Evolutionary conservation across 1,284 basidiomycete species (phyloP).

Genomic region (Ceraceosorus guamensis): DNA sequence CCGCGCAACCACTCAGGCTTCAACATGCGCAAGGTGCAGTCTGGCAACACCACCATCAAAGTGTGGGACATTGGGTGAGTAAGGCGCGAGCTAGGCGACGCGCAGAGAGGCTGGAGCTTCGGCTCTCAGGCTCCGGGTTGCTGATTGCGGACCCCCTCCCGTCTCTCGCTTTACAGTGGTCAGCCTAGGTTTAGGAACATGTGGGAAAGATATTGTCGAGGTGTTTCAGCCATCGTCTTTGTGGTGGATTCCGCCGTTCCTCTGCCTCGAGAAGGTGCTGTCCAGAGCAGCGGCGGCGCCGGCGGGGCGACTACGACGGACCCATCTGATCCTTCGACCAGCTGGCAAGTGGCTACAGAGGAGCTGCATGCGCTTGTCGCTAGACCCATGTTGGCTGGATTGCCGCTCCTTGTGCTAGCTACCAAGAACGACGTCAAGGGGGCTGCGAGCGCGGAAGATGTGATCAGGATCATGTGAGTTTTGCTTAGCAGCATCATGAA

Average conservation of each 20-base stretch:
- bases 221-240: slow-evolving; percentile 87
- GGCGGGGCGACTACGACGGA: no score
- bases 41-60: slow-evolving; percentile 82
- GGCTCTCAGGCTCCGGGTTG: slow-evolving; percentile 3
- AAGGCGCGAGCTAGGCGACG: no score
- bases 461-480: slow-evolving; percentile 71
- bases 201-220: slow-evolving; percentile 90
- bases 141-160: slow-evolving; percentile 3
- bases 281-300: slow-evolving; percentile 9
- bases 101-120: not conserved
- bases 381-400: slow-evolving; percentile 65
- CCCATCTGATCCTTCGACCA: not conserved
- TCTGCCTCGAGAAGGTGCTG: no score
- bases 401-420: slow-evolving; percentile 85
- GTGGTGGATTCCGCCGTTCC: slow-evolving; percentile 48
- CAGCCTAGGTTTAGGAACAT: slow-evolving; percentile 81
- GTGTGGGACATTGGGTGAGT: slow-evolving; percentile 81
- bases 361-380: slow-evolving; percentile 80
- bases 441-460: slow-evolving; percentile 73
- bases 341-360: slow-evolving; percentile 62
- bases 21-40: slow-evolving; percentile 67
- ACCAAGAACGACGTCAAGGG: slow-evolving; percentile 88
- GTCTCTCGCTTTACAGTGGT: slow-evolving; percentile 52
- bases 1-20: no score
- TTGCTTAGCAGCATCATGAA: not conserved